Conservation (phyloP, 2,329 filamentous ascomycete species). For the Exophiala sideris region DNA sequence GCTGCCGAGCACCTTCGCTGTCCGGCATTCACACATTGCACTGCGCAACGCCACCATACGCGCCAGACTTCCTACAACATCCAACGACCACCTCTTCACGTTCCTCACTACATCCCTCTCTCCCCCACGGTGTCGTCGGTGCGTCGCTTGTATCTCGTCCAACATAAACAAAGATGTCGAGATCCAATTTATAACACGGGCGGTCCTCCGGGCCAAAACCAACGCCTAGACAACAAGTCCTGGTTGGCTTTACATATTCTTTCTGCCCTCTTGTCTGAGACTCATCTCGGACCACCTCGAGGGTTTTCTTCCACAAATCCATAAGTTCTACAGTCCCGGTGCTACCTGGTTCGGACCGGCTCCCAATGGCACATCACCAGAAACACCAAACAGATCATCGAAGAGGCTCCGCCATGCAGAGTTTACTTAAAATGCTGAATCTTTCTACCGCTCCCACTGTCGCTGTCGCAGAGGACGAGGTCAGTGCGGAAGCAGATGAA, state of each 20-base stretch:
- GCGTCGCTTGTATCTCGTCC: slow-evolving; percentile 7
- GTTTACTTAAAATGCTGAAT: slow-evolving; percentile 44
- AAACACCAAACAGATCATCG: slow-evolving; percentile 18
- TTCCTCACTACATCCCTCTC: neutral
- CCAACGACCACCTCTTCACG: neutral
- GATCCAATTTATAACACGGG: slow-evolving; percentile 42
- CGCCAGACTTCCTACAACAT: neutral
- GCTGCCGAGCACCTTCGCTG: neutral
- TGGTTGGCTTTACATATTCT: slow-evolving; percentile 18
- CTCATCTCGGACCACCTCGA: too few relatives aligned
- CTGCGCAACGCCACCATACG: slow-evolving; percentile 12
- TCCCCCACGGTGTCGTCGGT: slow-evolving; percentile 1
- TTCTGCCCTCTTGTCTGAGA: slow-evolving; percentile 25
- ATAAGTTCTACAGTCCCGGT: neutral
- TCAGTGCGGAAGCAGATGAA: slow-evolving; percentile 76
- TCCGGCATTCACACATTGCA: neutral
- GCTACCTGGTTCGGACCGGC: neutral
- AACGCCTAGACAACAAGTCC: slow-evolving; percentile 1
- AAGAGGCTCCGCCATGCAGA: slow-evolving; percentile 34
- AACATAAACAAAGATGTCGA: slow-evolving; percentile 33
- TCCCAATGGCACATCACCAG: slow-evolving; percentile 23
- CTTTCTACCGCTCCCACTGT: slow-evolving; percentile 40
- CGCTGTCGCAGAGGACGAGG: slow-evolving; percentile 57
- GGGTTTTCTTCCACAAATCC: neutral
- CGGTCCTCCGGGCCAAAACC: slow-evolving; percentile 36